These are phyloP conservation scores for Suillus discolor DNA, from an alignment of 768 basidiomycete genomes.

Conservation along the genomic window DNA sequence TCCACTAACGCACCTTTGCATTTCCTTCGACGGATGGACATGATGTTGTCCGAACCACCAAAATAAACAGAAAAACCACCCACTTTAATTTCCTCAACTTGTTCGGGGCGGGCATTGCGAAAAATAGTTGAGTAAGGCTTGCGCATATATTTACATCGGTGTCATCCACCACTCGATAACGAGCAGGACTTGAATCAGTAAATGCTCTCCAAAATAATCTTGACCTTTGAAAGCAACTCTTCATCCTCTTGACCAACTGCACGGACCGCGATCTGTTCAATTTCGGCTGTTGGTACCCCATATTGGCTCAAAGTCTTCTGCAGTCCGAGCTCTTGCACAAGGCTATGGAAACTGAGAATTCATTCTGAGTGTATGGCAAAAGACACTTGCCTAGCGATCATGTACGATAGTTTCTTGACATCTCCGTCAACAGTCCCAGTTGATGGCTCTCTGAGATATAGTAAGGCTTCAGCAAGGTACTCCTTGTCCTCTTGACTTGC, in stretches of 20 bases:
- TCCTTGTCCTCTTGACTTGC: slow-evolving; percentile 66
- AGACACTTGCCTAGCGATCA: slow-evolving; percentile 55
- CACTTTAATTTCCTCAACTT: neutral
- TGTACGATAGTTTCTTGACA: slow-evolving; percentile 49
- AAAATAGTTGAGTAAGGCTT: neutral
- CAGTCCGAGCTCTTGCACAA: slow-evolving; percentile 62
- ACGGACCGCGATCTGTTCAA: slow-evolving; percentile 49
- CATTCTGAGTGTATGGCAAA: neutral
- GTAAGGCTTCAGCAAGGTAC: slow-evolving; percentile 55
- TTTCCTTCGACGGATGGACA: neutral
- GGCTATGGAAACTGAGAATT: slow-evolving; percentile 39
- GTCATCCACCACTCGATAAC: neutral
- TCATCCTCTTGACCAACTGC: slow-evolving; percentile 32
- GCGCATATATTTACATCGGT: neutral
- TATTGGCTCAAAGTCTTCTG: slow-evolving; percentile 60
- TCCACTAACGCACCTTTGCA: neutral
- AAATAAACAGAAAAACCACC: neutral
- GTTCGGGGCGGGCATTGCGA: neutral
- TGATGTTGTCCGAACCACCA: neutral
- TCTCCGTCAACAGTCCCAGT: slow-evolving; percentile 70
- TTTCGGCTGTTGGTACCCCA: slow-evolving; percentile 60
- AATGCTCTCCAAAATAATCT: slow-evolving; percentile 51
- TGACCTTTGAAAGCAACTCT: slow-evolving; percentile 41
- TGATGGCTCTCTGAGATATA: slow-evolving; percentile 59
- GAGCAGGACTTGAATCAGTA: slow-evolving; percentile 26